Evolutionary conservation across 768 basidiomycete species (phyloP).

Genomic region (Thelephora ganbajun): DNA sequence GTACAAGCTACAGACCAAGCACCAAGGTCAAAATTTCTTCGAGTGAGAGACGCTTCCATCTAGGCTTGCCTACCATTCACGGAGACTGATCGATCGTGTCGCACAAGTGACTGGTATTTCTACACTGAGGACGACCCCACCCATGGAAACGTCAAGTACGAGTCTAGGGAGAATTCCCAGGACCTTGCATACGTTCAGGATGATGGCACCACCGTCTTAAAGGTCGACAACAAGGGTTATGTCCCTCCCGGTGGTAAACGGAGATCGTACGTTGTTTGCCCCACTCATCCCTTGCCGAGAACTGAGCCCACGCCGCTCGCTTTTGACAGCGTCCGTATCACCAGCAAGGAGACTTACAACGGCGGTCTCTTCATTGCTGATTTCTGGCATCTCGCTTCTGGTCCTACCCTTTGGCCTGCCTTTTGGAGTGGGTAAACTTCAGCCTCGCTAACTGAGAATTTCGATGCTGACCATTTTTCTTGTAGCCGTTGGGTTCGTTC

Average conservation of each 20-base stretch:
- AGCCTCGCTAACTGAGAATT: neutral
- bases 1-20: slow-evolving; percentile 26
- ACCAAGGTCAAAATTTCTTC: slow-evolving; percentile 42
- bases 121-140: slow-evolving; percentile 55
- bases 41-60: slow-evolving; percentile 26
- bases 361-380: slow-evolving; percentile 69
- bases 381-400: slow-evolving; percentile 55
- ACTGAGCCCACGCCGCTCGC: neutral
- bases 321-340: slow-evolving; percentile 46
- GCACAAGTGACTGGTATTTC: slow-evolving; percentile 52
- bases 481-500: neutral
- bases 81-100: neutral
- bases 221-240: slow-evolving; percentile 42
- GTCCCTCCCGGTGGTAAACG: slow-evolving; percentile 40
- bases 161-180: slow-evolving; percentile 31
- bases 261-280: slow-evolving; percentile 26
- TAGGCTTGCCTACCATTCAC: neutral
- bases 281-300: neutral
- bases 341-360: slow-evolving; percentile 43
- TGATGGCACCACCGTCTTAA: slow-evolving; percentile 42
- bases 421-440: slow-evolving; percentile 26
- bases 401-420: slow-evolving; percentile 52
- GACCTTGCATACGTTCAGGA: slow-evolving; percentile 49
- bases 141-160: slow-evolving; percentile 51
- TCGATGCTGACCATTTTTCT: neutral